Evolutionary conservation across 495 filamentous ascomycete species (phyloP).

Genomic region (Clavariopsis aquatica): DNA sequence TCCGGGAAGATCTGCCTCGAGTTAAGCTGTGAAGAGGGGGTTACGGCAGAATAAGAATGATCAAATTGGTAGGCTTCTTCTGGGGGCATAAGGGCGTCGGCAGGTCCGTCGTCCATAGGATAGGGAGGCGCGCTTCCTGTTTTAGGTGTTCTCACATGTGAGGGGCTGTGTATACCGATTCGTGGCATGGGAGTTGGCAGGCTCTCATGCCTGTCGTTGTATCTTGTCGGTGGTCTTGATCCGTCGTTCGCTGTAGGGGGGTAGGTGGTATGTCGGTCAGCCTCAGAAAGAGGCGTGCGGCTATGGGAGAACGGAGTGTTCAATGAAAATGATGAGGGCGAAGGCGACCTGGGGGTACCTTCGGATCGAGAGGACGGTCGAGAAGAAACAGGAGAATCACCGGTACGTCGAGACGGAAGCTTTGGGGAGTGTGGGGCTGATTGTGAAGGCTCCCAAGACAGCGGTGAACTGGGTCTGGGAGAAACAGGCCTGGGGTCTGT

Average conservation of each 20-base stretch:
- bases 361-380: constrained; percentile 24
- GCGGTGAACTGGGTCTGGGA: constrained; percentile 15
- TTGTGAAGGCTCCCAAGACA: constrained; percentile 4
- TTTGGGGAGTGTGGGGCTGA: constrained; percentile 35
- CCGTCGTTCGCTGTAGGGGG: constrained; percentile 18
- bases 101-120: constrained; percentile 30
- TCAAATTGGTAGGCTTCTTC: constrained; percentile 33
- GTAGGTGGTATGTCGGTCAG: constrained; percentile 34
- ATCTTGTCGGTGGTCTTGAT: constrained; percentile 22
- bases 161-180: constrained; percentile 33
- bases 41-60: constrained; percentile 2
- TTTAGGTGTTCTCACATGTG: constrained; percentile 27
- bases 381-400: constrained; percentile 22
- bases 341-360: constrained; percentile 6
- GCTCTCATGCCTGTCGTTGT: constrained; percentile 20
- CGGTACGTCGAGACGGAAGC: constrained; percentile 9
- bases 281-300: constrained; percentile 16
- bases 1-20: constrained; percentile 17
- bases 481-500: constrained; percentile 25
- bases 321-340: constrained; percentile 13
- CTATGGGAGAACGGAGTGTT: constrained; percentile 5
- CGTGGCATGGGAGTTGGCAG: constrained; percentile 32
- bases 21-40: neutral
- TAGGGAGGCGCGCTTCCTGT: constrained; percentile 25
- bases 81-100: constrained; percentile 31